phyloP scores from a whole-genome alignment of 768 basidiomycete genomes.

The Hirschioporus abietinus region DNA sequence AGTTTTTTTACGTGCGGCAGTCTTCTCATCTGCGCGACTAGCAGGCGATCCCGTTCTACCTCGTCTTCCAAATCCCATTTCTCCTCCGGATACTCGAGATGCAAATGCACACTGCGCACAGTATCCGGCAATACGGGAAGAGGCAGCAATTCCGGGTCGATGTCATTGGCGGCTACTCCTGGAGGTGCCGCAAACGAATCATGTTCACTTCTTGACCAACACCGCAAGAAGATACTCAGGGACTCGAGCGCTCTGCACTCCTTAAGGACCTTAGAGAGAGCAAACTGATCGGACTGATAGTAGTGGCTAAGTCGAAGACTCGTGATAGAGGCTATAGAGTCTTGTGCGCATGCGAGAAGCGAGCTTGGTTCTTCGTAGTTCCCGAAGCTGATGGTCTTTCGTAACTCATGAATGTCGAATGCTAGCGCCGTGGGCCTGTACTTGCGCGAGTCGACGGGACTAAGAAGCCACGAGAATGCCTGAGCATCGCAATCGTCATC shows the following conservation, averaged over 20 bases:
- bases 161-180: neutral
- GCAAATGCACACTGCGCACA: neutral
- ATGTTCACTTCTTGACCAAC: neutral
- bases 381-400: neutral
- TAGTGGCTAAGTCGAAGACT: neutral
- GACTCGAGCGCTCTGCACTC: neutral
- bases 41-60: neutral
- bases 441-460: neutral
- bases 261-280: neutral
- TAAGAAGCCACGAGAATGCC: neutral
- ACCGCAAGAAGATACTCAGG: neutral
- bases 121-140: neutral
- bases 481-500: neutral
- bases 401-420: neutral
- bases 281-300: neutral
- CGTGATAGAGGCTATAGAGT: neutral
- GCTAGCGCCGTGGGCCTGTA: neutral
- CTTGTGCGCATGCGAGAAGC: neutral
- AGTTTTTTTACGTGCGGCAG: neutral
- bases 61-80: neutral
- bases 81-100: neutral
- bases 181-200: neutral
- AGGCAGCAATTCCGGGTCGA: neutral
- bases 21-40: neutral
- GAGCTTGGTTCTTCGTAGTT: neutral